Percentiles rank a stretch among this genome's conserved stretches.
phyloP scores from a whole-genome alignment of 2,329 filamentous ascomycete genomes.

The Claviceps quebecensis region DNA sequence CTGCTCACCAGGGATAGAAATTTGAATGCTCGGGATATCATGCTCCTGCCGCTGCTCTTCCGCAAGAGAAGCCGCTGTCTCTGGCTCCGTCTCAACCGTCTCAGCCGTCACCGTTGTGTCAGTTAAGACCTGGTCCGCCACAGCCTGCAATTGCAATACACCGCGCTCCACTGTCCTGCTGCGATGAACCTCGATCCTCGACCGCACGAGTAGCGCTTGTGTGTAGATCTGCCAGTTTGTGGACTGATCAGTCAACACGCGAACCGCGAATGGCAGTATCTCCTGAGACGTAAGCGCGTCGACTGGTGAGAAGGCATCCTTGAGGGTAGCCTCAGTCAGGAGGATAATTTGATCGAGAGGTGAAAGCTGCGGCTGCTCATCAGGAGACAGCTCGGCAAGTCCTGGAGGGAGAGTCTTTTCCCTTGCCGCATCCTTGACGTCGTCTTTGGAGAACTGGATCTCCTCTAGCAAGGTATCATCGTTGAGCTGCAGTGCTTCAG shows the following conservation, averaged over 20 bases:
- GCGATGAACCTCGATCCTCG: conserved; percentile 75
- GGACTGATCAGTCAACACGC: conserved; percentile 75
- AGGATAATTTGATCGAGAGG: conserved; percentile 84
- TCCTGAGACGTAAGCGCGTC: conserved; percentile 87
- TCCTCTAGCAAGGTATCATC: conserved; percentile 86
- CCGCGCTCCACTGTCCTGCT: conserved; percentile 81
- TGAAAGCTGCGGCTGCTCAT: conserved; percentile 67
- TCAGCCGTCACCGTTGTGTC: conserved; percentile 43
- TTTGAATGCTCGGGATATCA: conserved; percentile 30
- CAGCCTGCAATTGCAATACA: conserved; percentile 81
- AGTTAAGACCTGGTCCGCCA: conserved; percentile 88
- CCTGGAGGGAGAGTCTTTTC: conserved; percentile 37
- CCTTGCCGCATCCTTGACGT: conserved; percentile 23
- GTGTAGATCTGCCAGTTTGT: conserved; percentile 99
- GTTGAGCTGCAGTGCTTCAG: conserved; percentile 65
- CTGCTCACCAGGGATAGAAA: conserved; percentile 24
- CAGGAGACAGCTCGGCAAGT: conserved; percentile 54
- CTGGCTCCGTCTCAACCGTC: conserved; percentile 15
- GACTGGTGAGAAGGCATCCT: conserved; percentile 70
- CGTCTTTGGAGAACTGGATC: conserved; percentile 58
- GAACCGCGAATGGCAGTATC: conserved; percentile 76
- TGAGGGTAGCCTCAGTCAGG: conserved; percentile 75
- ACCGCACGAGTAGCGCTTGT: conserved; percentile 78
- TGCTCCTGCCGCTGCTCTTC: conserved; percentile 10
- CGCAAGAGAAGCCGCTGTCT: conserved; percentile 12